These are phyloP conservation scores for Curvularia eragrostidis DNA, from an alignment of 2,329 filamentous ascomycete genomes.

Conservation along the genomic window DNA sequence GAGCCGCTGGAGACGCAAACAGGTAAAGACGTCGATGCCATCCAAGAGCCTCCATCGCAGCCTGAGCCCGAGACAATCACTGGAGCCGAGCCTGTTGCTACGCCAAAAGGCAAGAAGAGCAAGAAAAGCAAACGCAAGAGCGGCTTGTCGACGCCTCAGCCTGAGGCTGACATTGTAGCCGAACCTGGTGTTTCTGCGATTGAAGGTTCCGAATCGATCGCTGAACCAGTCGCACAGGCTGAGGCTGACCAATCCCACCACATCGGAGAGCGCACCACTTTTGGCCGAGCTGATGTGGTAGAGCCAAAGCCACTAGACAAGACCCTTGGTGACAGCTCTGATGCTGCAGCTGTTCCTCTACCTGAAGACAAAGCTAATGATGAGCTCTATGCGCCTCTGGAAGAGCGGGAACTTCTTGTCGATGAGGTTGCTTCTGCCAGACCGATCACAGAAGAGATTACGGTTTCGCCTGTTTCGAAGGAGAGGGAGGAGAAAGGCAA, in stretches of 20 bases:
- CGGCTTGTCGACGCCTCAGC: constrained; percentile 3
- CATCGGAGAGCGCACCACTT: background rate
- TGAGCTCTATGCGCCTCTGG: constrained; percentile 1
- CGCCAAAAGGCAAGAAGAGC: constrained; percentile 10
- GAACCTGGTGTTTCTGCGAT: constrained; percentile 1
- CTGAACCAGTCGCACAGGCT: background rate
- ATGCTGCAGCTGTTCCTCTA: constrained; percentile 11
- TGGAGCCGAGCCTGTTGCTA: background rate
- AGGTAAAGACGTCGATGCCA: background rate
- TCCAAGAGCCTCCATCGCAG: background rate
- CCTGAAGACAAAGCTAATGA: constrained; percentile 7
- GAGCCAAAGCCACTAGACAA: background rate
- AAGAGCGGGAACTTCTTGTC: background rate
- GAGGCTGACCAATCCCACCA: background rate
- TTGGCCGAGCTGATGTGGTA: background rate
- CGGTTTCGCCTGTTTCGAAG: background rate
- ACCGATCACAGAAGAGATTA: constrained; percentile 4
- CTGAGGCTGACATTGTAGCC: constrained; percentile 4
- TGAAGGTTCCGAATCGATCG: background rate
- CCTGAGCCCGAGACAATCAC: background rate
- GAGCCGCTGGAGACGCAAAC: background rate
- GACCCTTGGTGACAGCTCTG: background rate
- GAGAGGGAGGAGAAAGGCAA: constrained; percentile 28
- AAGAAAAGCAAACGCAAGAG: constrained; percentile 19
- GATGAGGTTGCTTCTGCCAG: background rate